phyloP scores from a whole-genome alignment of 2,329 filamentous ascomycete species.

The Chaetomiaceae sp. region DNA sequence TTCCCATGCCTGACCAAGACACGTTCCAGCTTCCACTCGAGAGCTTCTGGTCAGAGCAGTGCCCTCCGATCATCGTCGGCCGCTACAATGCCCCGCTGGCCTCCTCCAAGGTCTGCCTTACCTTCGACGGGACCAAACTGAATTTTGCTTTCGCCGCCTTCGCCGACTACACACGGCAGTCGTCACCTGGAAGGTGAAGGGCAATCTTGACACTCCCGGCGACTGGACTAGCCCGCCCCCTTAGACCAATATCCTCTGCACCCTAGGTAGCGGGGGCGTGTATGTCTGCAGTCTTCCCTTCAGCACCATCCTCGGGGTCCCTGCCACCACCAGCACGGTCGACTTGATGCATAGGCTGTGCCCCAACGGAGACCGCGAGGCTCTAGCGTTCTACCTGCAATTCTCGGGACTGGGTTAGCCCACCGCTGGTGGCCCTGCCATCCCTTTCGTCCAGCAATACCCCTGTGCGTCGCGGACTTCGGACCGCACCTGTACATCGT shows the following conservation, averaged over 20 bases:
- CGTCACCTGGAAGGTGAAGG: conserved; percentile 12
- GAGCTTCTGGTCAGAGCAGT: conserved; percentile 11
- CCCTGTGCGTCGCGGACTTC: conserved; percentile 3
- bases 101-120: conserved; percentile 14
- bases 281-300: conserved; percentile 18
- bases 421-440: background rate
- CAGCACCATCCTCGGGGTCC: conserved; percentile 9
- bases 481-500: conserved; percentile 6
- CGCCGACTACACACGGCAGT: conserved; percentile 6
- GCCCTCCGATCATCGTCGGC: conserved; percentile 12
- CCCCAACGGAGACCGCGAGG: conserved; percentile 15
- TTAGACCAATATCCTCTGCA: background rate
- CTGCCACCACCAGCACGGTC: conserved; percentile 1
- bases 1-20: no score
- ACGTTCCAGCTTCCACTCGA: conserved; percentile 15
- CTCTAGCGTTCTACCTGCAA: conserved; percentile 3
- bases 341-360: conserved; percentile 12
- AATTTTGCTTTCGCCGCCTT: conserved; percentile 12
- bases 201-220: background rate
- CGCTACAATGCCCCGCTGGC: background rate
- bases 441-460: conserved; percentile 1
- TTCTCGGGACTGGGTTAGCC: conserved; percentile 5
- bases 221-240: background rate
- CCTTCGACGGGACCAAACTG: conserved; percentile 8
- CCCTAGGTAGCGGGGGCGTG: background rate